Conservation (phyloP, 768 basidiomycete genomes). For the Suillus bovinus region DNA sequence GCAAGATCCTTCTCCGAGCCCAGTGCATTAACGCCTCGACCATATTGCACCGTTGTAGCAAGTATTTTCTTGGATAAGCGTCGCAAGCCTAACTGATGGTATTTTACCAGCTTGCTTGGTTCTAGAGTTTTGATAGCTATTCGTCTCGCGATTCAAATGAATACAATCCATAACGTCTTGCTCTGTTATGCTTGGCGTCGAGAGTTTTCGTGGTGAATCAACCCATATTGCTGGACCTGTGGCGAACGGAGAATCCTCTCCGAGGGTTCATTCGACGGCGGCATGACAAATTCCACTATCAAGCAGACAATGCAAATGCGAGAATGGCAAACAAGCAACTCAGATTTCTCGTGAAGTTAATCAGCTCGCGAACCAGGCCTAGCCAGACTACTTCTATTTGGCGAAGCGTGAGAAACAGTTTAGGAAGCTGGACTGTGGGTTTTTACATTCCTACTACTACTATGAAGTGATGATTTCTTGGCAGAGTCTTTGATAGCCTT, state of each 20-base stretch:
- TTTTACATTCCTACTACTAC: not conserved
- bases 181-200: not conserved
- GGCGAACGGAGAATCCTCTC: not conserved
- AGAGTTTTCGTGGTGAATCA: not conserved
- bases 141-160: not conserved
- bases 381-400: not conserved
- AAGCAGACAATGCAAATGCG: not conserved
- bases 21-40: not conserved
- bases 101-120: not conserved
- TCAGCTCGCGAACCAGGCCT: not conserved
- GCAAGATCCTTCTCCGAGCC: not conserved
- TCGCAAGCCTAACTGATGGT: not conserved
- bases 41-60: not conserved
- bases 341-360: not conserved
- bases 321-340: not conserved
- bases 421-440: not conserved
- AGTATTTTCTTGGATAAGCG: not conserved
- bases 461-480: not conserved
- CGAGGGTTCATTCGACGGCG: not conserved
- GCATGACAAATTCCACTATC: not conserved
- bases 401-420: not conserved
- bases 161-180: not conserved
- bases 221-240: not conserved
- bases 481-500: no score
- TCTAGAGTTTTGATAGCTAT: not conserved